Base-by-base conservation (phyloP, 805 yeast species). In the Metschnikowia colocasiae region DNA sequence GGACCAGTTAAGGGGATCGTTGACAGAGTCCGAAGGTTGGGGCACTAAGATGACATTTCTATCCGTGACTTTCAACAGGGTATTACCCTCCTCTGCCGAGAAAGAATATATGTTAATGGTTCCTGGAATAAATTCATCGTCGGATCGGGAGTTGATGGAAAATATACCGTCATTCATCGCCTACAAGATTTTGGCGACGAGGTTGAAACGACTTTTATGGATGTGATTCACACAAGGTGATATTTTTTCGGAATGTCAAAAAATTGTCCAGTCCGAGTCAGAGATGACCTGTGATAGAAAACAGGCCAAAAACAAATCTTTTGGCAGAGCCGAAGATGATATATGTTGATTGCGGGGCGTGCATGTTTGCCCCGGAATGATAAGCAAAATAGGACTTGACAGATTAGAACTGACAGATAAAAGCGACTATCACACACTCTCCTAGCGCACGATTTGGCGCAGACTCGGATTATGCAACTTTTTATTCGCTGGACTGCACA, bases 1-100 rank as follows among this genome's bases (percentile, higher is more conserved):
- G 4, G 59, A 41, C 77, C 79, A 76, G 55, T 75, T 76, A 23
- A 75, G 61, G 4, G 80, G 80, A 55, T 76, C 80, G 50, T 76
- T 76, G 25, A 67, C 62, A 4, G 79, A 73, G 47, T 75, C 75
- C n/a, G 76, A 63, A 1, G 80, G 80, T 50, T 75, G 79, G 1
- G 80, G 80, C 10, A 71, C 61, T 26, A 75, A 59, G 15, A 75
- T 70, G 26, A 75, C 62, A 20, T 66, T 65, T 27, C 29, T 18
- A 15, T 52, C 53, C 16, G 61, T 65, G 44, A 52, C 51, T 25
- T 54, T 52, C 32, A 54, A 37, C 29, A 43, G 42, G 1, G 46
- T 26, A 26, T 43, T 35, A 27, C 55, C 56, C 10, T 46, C 51
- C 23, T 46, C 49, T 5, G 58, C 55, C 8, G 46, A 46, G 31